Base-by-base conservation (phyloP, 2,329 filamentous ascomycete species). In the Talaromyces piceae region DNA sequence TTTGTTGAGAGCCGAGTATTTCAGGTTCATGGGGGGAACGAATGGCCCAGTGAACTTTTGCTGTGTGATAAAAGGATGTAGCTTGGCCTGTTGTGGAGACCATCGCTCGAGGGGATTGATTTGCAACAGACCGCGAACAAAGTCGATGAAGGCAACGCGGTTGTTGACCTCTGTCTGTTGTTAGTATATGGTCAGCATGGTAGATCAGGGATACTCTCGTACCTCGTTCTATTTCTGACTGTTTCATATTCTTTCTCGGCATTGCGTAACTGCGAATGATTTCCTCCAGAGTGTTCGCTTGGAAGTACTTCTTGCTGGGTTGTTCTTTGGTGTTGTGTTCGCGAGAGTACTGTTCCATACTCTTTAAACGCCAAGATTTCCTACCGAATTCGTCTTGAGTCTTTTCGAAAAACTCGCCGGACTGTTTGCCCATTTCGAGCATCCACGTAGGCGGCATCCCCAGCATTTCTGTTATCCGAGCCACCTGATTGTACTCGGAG, bases 171-270 rank as follows among this genome's bases (percentile, higher is more conserved):
- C 93, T 98, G 65, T 16, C 53, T 25, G 5, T 30, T 45, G 31
- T 51, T 51, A 33, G 31, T 45, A 54, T 64, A 37, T 13, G 3
- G 25, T 39, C 11, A 9, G 28, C 16, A 31, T 22, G 11, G 41
- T n/a, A n/a, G n/a, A 11, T n/a, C 7, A 26, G 16, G 28, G 11
- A n/a, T 12, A 25, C 9, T 18, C 49, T 43, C 79, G 65, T 76
- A 96, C 93, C 93, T 87, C 93, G 77, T 62, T 98, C 93, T 58
- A 98, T 86, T 72, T 98, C 93, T 60, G 83, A 87, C 68, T 87
- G 90, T 75, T 98, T 98, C 93, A 98, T 98, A 64, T 96, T 96
- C 75, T 98, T 98, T 63, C 93, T 81, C 45, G 93, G 93, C 91
- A 98, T 96, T 5, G 93, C 87, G 66, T 98, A 98, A 51, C 88